Percentiles rank a stretch among this genome's conserved stretches.
Evolutionary conservation across 169 alveolate genomes (phyloP).

Genomic region (Eimeria brunetti): DNA sequence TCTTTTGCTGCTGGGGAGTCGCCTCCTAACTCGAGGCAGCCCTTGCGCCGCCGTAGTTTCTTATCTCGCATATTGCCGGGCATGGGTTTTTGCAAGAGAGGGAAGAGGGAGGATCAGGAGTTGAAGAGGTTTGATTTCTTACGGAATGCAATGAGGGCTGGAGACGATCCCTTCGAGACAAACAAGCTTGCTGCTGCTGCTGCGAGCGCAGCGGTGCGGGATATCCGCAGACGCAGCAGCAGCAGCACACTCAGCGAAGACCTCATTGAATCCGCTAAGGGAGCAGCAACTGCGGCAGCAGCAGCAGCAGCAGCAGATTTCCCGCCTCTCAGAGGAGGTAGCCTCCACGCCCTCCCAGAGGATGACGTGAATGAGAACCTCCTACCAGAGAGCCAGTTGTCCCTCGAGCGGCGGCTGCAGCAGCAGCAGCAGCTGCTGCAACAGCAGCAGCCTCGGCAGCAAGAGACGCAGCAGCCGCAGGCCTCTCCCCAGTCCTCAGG

Average conservation of each 20-base stretch:
- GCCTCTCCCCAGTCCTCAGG: neutral
- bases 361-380: constrained; percentile 15
- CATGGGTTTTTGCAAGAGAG: constrained; percentile 25
- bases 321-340: constrained; percentile 37
- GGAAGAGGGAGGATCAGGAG: constrained; percentile 25
- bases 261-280: constrained; percentile 43
- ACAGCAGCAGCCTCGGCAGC: neutral
- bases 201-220: constrained; percentile 48
- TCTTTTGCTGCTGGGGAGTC: constrained; percentile 26
- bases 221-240: constrained; percentile 69
- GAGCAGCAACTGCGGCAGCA: constrained; percentile 58
- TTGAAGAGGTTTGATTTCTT: constrained; percentile 10
- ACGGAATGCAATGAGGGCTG: constrained; percentile 55
- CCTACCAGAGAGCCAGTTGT: constrained; percentile 36
- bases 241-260: constrained; percentile 65
- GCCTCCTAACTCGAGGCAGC: neutral
- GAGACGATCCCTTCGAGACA: constrained; percentile 62
- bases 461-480: neutral
- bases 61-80: constrained; percentile 33
- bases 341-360: constrained; percentile 34
- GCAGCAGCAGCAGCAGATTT: constrained; percentile 61
- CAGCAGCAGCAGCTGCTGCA: constrained; percentile 36
- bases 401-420: constrained; percentile 10
- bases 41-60: neutral
- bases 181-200: constrained; percentile 60